Conservation (phyloP, 176 grass and related monocot genomes). For the Guadua angustifolia region DNA sequence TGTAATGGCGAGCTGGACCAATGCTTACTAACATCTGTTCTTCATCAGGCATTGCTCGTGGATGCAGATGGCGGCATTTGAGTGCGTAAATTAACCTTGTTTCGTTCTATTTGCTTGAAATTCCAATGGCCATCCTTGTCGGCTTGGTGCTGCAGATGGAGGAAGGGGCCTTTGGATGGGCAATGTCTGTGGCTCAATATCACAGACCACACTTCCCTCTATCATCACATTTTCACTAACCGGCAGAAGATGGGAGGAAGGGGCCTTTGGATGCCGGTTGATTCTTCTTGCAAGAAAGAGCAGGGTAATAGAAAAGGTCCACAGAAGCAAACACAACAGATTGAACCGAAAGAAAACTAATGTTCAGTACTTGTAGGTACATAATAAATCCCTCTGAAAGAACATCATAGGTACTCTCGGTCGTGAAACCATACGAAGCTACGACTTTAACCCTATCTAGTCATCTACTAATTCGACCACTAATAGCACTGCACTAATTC, state of each 20-base stretch:
- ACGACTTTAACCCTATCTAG: neutral
- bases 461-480: too few species aligned
- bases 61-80: constrained; percentile 89
- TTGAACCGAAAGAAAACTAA: neutral
- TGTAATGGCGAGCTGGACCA: too few species aligned
- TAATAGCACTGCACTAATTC: neutral
- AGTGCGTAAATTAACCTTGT: constrained; percentile 83
- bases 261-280: too few species aligned
- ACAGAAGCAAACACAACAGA: neutral
- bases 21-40: neutral
- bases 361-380: neutral
- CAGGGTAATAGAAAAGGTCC: neutral
- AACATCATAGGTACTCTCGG: neutral
- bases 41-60: constrained; percentile 71
- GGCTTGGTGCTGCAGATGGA: constrained; percentile 64
- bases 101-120: constrained; percentile 80
- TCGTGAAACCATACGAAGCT: too few species aligned
- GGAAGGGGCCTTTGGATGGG: constrained; percentile 85
- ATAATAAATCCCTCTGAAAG: too few species aligned
- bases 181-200: constrained; percentile 69
- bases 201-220: constrained; percentile 58
- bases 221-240: constrained; percentile 75
- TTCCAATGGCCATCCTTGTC: constrained; percentile 64
- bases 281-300: neutral
- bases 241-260: constrained; percentile 87